Evolutionary conservation across 2,329 filamentous ascomycete genomes (phyloP), one percentile per base, ranked within the genome.

Genomic region (Colletotrichum sidae): DNA sequence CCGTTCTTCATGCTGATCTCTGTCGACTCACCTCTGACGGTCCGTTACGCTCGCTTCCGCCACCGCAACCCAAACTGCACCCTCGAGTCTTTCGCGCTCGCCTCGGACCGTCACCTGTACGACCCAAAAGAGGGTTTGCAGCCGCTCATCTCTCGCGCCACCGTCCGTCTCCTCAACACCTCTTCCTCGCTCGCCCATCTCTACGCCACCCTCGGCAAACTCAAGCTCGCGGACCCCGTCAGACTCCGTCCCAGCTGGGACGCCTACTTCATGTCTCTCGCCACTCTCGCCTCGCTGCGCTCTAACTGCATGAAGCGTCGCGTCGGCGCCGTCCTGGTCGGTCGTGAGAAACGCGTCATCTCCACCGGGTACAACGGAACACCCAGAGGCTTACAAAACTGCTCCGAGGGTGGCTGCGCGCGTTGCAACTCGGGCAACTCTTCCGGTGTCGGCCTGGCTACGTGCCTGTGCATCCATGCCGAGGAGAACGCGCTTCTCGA

Each of bases 251-350:
- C 96, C 1, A 90, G 88, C 53, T 99, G 96, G 96, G 96, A 99
- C 78, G 90, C 92, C 72, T 99, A 99, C 81, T 99, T 99, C 76
- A 99, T 99, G 96, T 89, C 92, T 45, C 84, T 99, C n/a, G 94
- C 96, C 6, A 93, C 92, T 39, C 88, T 99, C 52, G 96, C 96
- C 8, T 92, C 95, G 1, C 91, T 93, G 71, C 88, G 96, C 69
- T 93, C 90, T 74, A 99, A 99, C 78, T 99, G 96, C 82, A 99
- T 99, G 96, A 97, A 98, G 81, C 87, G 96, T 37, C 89, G 95
- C 69, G 96, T 99, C 2, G 96, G 96, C 8, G 97, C 94, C 79
- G 96, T 98, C 7, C 85, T 99, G 9, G 94, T 98, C 39, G 83
- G 83, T 65, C 86, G 91, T 68, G 90, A 94, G 74, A 90, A 90